Evolutionary conservation across 371 early-diverging fungal species (phyloP).

Genomic region (Lichtheimia ramosa): DNA sequence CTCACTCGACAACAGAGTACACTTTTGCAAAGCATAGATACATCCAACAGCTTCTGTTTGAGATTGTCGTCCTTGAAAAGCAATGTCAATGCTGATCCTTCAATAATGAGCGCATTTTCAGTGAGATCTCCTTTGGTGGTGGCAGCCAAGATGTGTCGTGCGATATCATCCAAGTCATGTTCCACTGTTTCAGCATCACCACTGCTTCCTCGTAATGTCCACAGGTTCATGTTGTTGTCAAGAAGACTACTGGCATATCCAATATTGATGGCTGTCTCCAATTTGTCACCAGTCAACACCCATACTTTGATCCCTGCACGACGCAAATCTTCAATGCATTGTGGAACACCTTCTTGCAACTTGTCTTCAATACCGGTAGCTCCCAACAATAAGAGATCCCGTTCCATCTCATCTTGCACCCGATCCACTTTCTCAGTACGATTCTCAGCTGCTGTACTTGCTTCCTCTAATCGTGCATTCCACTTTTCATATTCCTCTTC

Average conservation of each 20-base stretch:
- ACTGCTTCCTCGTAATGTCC: slow-evolving; percentile 60
- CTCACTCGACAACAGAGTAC: slow-evolving; percentile 95
- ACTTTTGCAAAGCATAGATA: slow-evolving; percentile 82
- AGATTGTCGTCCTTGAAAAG: slow-evolving; percentile 67
- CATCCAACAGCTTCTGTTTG: slow-evolving; percentile 63
- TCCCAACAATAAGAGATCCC: slow-evolving; percentile 80
- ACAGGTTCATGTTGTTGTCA: slow-evolving; percentile 70
- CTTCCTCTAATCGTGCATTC: slow-evolving; percentile 65
- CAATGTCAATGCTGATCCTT: slow-evolving; percentile 85
- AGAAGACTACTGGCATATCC: slow-evolving; percentile 89
- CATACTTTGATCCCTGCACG: slow-evolving; percentile 96
- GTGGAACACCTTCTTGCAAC: slow-evolving; percentile 94
- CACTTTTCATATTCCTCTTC: slow-evolving; percentile 73
- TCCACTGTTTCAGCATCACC: slow-evolving; percentile 36
- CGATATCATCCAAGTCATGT: slow-evolving; percentile 47
- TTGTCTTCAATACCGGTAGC: slow-evolving; percentile 99
- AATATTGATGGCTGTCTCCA: slow-evolving; percentile 99
- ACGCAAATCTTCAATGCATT: slow-evolving; percentile 83
- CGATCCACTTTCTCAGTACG: slow-evolving; percentile 74
- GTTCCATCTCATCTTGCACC: slow-evolving; percentile 79
- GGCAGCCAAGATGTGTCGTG: slow-evolving; percentile 4
- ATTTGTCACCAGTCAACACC: slow-evolving; percentile 99
- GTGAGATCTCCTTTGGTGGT: slow-evolving; percentile 4
- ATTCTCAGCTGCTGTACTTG: slow-evolving; percentile 71
- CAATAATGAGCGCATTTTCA: slow-evolving; percentile 78